Percentiles rank a stretch among this genome's conserved stretches.
phyloP scores from a whole-genome alignment of 768 basidiomycete genomes.

The Leucosporidium scottii region DNA sequence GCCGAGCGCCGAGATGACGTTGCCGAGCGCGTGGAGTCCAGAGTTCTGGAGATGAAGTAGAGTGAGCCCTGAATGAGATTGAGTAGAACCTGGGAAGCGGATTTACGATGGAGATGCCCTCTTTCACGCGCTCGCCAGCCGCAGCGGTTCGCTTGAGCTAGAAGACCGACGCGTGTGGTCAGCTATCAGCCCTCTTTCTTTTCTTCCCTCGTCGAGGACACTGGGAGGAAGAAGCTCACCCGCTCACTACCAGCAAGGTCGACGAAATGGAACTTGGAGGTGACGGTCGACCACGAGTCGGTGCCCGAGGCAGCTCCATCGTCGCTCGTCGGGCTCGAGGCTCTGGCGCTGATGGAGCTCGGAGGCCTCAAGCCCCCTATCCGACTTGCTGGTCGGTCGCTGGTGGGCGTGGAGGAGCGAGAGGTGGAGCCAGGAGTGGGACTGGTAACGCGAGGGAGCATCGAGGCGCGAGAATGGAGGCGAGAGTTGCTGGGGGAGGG shows the following conservation, averaged over 20 bases:
- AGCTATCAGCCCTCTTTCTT: neutral
- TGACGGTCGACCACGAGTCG: conserved; percentile 81
- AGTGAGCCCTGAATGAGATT: too few species aligned
- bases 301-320: conserved; percentile 52
- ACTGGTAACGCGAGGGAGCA: conserved; percentile 19
- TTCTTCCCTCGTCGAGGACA: too few species aligned
- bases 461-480: conserved; percentile 12
- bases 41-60: conserved; percentile 52
- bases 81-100: neutral
- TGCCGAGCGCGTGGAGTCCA: conserved; percentile 89
- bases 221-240: conserved; percentile 47
- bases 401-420: conserved; percentile 18
- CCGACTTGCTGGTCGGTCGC: conserved; percentile 21
- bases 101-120: conserved; percentile 51
- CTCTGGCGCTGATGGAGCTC: conserved; percentile 15
- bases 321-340: conserved; percentile 8
- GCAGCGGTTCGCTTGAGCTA: conserved; percentile 94
- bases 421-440: conserved; percentile 4
- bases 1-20: conserved; percentile 95
- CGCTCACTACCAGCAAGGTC: conserved; percentile 95
- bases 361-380: conserved; percentile 26
- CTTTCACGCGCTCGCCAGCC: conserved; percentile 90
- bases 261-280: conserved; percentile 97
- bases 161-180: neutral
- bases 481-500: conserved; percentile 42